Evolutionary conservation across 106 monocot species (phyloP), one percentile per base, ranked within the genome.

Genomic region (Acanthochlamys bracteata): DNA sequence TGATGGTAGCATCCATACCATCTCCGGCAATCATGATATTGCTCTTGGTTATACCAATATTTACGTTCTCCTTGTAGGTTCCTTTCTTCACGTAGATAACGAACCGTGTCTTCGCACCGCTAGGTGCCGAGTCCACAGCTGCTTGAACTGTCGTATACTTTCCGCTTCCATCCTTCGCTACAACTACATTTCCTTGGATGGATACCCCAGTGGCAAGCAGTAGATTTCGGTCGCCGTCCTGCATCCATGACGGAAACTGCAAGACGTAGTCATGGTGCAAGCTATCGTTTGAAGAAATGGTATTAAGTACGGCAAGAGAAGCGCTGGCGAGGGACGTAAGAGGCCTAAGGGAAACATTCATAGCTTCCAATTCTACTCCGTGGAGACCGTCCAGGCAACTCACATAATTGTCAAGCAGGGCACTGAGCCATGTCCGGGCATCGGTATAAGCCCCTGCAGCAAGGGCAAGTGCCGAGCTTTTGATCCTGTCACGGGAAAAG

Each of bases 301-400:
- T 47, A 33, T 60, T 76, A 49, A 83, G 71, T 12, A 78, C 64
- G 53, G 83, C 74, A 17, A 83, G 78, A 14, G 83, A 47, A 8
- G 74, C 66, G 59, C 75, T 78, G n/a, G 71, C 59, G 15, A 68
- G 33, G 0, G 27, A 27, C 25, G 16, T 71, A 13, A 83, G 51
- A 39, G 55, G 40, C 7, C 66, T 24, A 7, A 82, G 45, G 1
- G 24, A 47, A 25, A 54, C 33, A 26, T 41, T 17, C 64, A 66
- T 55, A 16, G 64, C 43, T 12, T 53, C 12, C 43, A 15, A 11
- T 8, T 70, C 57, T 13, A 11, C 25, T 1, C 60, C 60, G 15
- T 41, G 14, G 45, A 80, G 72, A 17, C 69, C 73, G 24, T 82
- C 82, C 11, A 69, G 76, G 73, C 82, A 82, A 14, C 76, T 77